Evolutionary conservation across 352 stramenopile species (phyloP).

Genomic region (Phytopythium delawarense): DNA sequence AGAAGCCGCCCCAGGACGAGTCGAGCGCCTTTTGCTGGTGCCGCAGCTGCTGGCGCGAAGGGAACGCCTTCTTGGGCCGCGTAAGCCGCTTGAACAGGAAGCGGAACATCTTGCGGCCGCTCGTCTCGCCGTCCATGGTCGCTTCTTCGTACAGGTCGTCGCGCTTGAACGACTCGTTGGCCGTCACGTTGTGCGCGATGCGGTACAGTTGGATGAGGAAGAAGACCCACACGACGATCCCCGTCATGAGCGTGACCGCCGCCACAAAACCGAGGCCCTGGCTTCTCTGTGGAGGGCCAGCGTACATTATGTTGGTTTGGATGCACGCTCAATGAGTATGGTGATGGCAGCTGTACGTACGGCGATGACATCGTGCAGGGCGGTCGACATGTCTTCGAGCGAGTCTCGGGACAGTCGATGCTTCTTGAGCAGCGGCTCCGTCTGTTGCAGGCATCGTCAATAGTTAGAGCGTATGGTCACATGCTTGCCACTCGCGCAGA

Average conservation of each 20-base stretch:
- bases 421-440: conserved; percentile 26
- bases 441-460: conserved; percentile 14
- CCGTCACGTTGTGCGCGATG: conserved; percentile 67
- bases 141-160: conserved; percentile 64
- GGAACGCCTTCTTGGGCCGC: conserved; percentile 18
- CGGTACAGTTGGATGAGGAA: conserved; percentile 71
- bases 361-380: conserved; percentile 51
- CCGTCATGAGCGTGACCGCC: conserved; percentile 53
- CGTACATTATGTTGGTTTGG: too few relatives aligned
- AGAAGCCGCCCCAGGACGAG: conserved; percentile 70
- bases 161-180: conserved; percentile 83
- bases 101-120: conserved; percentile 33
- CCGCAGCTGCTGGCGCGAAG: conserved; percentile 18
- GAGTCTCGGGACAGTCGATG: conserved; percentile 14
- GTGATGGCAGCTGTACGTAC: conserved; percentile 18
- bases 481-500: background rate
- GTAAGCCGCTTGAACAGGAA: conserved; percentile 43
- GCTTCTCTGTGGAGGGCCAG: conserved; percentile 31
- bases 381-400: conserved; percentile 18
- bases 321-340: background rate
- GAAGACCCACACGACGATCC: conserved; percentile 64
- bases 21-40: conserved; percentile 60
- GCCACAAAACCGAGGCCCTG: conserved; percentile 66
- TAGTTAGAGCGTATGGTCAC: background rate
- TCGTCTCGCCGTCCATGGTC: conserved; percentile 38